Base-by-base conservation (phyloP, 2,329 filamentous ascomycete genomes). In the Talaromyces albobiverticillius region DNA sequence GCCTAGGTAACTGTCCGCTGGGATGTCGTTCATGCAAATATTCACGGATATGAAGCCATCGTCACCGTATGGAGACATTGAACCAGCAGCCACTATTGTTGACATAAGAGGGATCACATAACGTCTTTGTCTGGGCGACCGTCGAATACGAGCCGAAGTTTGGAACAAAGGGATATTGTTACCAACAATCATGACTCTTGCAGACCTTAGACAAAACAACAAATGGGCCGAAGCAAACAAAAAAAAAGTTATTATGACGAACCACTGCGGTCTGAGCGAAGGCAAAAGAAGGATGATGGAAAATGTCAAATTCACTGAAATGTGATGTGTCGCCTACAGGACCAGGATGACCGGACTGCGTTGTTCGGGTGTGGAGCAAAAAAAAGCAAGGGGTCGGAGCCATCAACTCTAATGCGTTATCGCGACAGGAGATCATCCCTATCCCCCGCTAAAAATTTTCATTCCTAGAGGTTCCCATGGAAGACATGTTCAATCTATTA, bases 281-380 rank as follows among this genome's bases (percentile, higher is more conserved):
- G 18, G 36, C 10, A 38, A 38, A 10, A 38, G n/a, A 20, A 34
- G 13, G 13, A 4, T 3, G 16, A 38, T 38, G n/a, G 16, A 22
- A 40, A 38, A 52, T n/a, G 31, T 26, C 13, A 14, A 16, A 5
- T 20, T n/a, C 5, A 20, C 8, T 20, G 36, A 18, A 42, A 47
- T 53, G 51, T 53, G 51, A 53, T 42, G 34, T 53, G 51, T 53
- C 32, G 38, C 34, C 14, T 47, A 20, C 38, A 41, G 16, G 9
- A 36, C 18, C 29, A 51, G 25, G 16, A 51, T 45, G 34, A 52
- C 46, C 50, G 22, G 49, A 52, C 8, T 42, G 23, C 32, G 42
- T 31, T 52, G n/a, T 38, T 46, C 18, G 8, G 16, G 29, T 52
- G 32, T 53, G 51, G 45, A 53, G 51, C 38, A 6, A 11, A 9